Base-by-base conservation (phyloP, 2,329 filamentous ascomycete species). In the Apiospora sp. region DNA sequence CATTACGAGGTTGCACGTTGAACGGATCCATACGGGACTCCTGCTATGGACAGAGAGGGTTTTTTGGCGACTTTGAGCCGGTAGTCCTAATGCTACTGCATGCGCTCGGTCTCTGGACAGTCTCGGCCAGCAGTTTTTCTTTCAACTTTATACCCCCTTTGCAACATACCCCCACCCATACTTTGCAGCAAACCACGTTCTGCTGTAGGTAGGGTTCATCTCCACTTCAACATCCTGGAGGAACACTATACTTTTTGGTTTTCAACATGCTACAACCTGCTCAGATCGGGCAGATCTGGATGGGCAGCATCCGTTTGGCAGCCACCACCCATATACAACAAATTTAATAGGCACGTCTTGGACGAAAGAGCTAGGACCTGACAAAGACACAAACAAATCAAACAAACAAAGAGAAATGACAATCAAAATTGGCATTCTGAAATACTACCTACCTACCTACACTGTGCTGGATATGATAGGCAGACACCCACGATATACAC, bases 51-150 rank as follows among this genome's bases (percentile, higher is more conserved):
- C 70, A 64, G 27, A 71, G 68, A 72, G 76, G 74, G 72, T 72
- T 67, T 69, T 69, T 61, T 48, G 44, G 43, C 70, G 72, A 75
- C 76, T 75, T 78, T 69, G 78, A 79, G 77, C 77, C 75, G 73
- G 75, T 78, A 75, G 75, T 37, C 44, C 46, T 74, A 61, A 68
- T 64, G 58, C 58, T 64, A 64, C 61, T 72, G 75, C 73, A 75
- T 77, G 79, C 49, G 76, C 78, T 80, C 78, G 77, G 78, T 77
- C 71, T 72, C 72, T 58, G 37, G 43, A 44, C 37, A 72, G 49
- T 49, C 68, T 70, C 51, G 48, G 37, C 64, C 24, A 67, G 67
- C 67, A 46, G n/a, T 48, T 72, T 72, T 73, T 51, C 69, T 69
- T 58, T 70, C 61, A 71, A 72, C 70, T 58, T 72, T 70, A 72